Conservation (phyloP, 2,329 filamentous ascomycete species). For the Penicillium verrucosum region DNA sequence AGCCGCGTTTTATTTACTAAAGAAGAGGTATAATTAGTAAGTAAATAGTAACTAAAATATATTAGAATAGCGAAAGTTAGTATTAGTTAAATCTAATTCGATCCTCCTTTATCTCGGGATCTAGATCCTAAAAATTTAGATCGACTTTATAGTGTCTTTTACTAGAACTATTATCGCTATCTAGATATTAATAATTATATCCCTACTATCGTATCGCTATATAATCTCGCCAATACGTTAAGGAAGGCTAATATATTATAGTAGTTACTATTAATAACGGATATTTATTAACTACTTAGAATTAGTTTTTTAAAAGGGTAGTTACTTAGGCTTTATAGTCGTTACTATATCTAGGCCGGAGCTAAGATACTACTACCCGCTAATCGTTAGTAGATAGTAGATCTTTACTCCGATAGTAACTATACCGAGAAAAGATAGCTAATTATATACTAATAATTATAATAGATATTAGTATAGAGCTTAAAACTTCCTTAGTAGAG, state of each 20-base stretch:
- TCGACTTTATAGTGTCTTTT: constrained; percentile 21
- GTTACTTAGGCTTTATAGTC: constrained; percentile 27
- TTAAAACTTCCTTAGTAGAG: too few relatives aligned
- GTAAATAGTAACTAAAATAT: constrained; percentile 24
- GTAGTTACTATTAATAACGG: constrained; percentile 3
- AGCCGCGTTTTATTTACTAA: constrained; percentile 13
- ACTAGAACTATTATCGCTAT: constrained; percentile 19
- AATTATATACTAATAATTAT: not conserved
- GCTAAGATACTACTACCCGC: constrained; percentile 17
- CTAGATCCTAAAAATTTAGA: constrained; percentile 24
- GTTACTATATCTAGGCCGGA: constrained; percentile 19
- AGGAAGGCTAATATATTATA: constrained; percentile 1
- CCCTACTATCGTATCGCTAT: constrained; percentile 27
- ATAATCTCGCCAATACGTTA: constrained; percentile 18
- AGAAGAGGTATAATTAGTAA: constrained; percentile 14
- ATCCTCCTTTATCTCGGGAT: constrained; percentile 15
- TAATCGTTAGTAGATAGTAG: constrained; percentile 30
- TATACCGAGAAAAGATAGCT: constrained; percentile 5
- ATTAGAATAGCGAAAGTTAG: constrained; percentile 23
- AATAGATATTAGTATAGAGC: too few relatives aligned
- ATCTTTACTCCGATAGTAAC: constrained; percentile 29
- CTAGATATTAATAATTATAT: constrained; percentile 31
- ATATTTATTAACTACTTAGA: constrained; percentile 8
- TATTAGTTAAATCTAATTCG: constrained; percentile 23
- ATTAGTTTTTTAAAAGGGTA: constrained; percentile 19